phyloP scores from a whole-genome alignment of 768 basidiomycete species.

The Pleurotus tuoliensis region DNA sequence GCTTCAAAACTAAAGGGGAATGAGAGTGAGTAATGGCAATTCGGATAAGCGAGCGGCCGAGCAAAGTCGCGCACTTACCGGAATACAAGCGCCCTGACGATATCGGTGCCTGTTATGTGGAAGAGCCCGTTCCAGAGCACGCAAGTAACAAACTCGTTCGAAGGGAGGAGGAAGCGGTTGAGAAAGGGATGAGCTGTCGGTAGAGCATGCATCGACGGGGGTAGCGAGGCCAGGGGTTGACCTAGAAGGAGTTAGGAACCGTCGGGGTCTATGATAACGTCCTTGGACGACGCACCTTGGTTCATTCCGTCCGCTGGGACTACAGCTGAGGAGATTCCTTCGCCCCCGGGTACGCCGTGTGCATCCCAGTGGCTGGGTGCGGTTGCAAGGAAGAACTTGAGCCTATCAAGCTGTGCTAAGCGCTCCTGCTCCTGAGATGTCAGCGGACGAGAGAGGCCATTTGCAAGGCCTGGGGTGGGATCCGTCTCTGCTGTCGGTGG shows the following conservation, averaged over 20 bases:
- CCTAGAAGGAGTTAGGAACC: neutral
- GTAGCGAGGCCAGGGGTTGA: conserved; percentile 16
- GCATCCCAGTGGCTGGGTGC: conserved; percentile 74
- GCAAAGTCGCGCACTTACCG: conserved; percentile 41
- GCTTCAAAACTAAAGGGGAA: conserved; percentile 35
- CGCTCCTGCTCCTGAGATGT: conserved; percentile 63
- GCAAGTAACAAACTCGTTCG: conserved; percentile 85
- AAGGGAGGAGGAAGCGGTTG: conserved; percentile 83
- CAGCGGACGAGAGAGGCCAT: conserved; percentile 53
- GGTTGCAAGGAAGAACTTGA: conserved; percentile 87
- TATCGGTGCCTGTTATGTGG: conserved; percentile 96
- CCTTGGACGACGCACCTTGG: neutral
- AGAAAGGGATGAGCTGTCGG: conserved; percentile 67
- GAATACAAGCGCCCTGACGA: conserved; percentile 92
- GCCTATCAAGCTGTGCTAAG: conserved; percentile 71
- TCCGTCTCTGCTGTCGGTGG: conserved; percentile 10
- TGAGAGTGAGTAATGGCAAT: neutral
- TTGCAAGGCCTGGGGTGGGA: conserved; percentile 6
- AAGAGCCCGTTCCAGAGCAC: conserved; percentile 90
- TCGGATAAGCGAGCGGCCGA: neutral
- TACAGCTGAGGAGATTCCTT: conserved; percentile 4
- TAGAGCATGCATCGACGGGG: conserved; percentile 31
- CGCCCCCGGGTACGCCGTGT: neutral
- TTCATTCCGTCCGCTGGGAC: neutral
- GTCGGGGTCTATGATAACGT: neutral